phyloP scores from a whole-genome alignment of 2,329 filamentous ascomycete species.

The Myriangium duriaei region DNA sequence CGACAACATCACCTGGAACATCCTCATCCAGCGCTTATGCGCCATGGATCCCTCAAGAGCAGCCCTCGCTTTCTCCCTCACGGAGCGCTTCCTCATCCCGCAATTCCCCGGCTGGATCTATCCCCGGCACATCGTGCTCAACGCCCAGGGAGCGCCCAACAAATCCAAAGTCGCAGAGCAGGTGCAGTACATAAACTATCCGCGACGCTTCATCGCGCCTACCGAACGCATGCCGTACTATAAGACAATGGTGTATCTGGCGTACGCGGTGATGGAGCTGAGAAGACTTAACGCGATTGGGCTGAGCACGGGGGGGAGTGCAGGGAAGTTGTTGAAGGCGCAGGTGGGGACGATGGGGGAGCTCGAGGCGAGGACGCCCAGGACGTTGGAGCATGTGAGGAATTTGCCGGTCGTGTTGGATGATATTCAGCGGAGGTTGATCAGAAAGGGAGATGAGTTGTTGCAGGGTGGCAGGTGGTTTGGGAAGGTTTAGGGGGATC shows the following conservation, averaged over 20 bases:
- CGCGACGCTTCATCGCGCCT: slow-evolving; percentile 16
- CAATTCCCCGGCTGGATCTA: slow-evolving; percentile 61
- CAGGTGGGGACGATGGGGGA: slow-evolving; percentile 19
- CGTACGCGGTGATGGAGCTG: slow-evolving; percentile 24
- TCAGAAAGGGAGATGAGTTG: slow-evolving; percentile 1
- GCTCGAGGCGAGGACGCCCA: slow-evolving; percentile 25
- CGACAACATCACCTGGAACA: slow-evolving; percentile 70
- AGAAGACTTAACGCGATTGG: slow-evolving; percentile 23
- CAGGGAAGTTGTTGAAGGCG: slow-evolving; percentile 16
- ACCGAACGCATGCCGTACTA: slow-evolving; percentile 28
- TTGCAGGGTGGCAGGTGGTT: slow-evolving; percentile 2
- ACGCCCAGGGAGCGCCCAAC: slow-evolving; percentile 19
- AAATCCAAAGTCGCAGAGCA: slow-evolving; percentile 15
- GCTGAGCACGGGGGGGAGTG: slow-evolving; percentile 17
- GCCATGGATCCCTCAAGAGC: slow-evolving; percentile 37
- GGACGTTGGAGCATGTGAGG: slow-evolving; percentile 30
- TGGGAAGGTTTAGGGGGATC: slow-evolving; percentile 1
- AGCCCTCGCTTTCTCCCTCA: slow-evolving; percentile 57
- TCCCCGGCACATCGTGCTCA: slow-evolving; percentile 15
- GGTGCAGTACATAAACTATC: slow-evolving; percentile 19
- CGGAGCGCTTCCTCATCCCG: slow-evolving; percentile 67
- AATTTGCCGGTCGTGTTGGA: slow-evolving; percentile 29
- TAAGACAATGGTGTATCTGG: slow-evolving; percentile 31
- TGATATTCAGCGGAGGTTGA: slow-evolving; percentile 47
- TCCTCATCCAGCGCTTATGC: slow-evolving; percentile 56